Evolutionary conservation across 257 asterid species (phyloP).

Genomic region (Catharanthus roseus): DNA sequence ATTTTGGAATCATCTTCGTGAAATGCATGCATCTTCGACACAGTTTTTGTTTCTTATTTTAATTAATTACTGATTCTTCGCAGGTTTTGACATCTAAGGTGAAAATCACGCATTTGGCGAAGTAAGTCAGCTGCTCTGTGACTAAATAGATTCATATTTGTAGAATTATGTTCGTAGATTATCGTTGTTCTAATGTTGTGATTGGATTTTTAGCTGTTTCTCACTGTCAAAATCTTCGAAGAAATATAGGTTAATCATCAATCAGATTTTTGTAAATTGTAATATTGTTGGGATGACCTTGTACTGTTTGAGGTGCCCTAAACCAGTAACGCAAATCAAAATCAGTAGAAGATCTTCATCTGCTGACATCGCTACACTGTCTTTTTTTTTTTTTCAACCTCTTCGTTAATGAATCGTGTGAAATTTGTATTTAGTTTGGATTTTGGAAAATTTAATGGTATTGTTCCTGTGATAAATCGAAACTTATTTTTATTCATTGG

Average conservation of each 20-base stretch:
- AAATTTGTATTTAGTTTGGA: not conserved
- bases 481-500: not conserved
- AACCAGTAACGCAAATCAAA: not conserved
- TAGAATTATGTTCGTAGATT: not conserved
- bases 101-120: not conserved
- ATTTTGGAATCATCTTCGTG: not conserved
- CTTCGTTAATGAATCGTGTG: not conserved
- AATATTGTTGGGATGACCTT: not conserved
- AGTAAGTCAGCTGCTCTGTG: not conserved
- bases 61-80: not conserved
- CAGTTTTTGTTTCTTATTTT: constrained; percentile 2
- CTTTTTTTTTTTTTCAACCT: not conserved
- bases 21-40: not conserved
- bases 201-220: not conserved
- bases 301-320: not conserved
- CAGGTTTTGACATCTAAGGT: not conserved
- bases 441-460: not conserved
- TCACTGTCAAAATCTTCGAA: not conserved
- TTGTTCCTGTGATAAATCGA: not conserved
- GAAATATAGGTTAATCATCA: not conserved
- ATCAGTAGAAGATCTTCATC: not conserved
- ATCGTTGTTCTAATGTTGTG: not conserved
- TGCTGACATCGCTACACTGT: not conserved
- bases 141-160: too few relatives aligned
- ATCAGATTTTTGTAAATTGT: not conserved